Base-by-base conservation (phyloP, 371 early-diverging fungal genomes). In the Mortierella sp. region DNA sequence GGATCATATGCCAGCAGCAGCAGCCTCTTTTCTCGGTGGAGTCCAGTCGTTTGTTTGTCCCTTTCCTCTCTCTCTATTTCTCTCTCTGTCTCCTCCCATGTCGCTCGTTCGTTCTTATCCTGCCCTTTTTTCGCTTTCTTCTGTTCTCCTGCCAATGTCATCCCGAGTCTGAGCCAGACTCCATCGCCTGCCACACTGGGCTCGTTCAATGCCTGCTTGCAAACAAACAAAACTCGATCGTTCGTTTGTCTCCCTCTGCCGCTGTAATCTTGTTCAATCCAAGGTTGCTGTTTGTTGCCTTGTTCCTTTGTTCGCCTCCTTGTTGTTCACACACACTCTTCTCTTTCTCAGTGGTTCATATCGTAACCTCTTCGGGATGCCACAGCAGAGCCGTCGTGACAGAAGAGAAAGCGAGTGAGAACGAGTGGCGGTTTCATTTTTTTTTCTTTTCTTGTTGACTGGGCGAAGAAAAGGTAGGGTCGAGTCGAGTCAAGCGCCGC, bases 351-450 rank as follows among this genome's bases (percentile, higher is more conserved):
- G 2, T 40, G 37, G 37, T 64, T 37, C 64, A 64, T 19, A 9
- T 31, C 24, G 8, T 40, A 9, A 26, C 16, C 6, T 5, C 64
- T 64, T 64, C 64, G 37, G 64, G 24, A 37, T 37, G 64, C 64
- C 64, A 11, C 28, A 64, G 64, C 64, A 37, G 64, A 64, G 64
- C 37, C 64, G 64, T 64, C 34, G 34, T 34, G 19, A 31, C 26
- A 59, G 11, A 10, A 13, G 16, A 0, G 26, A 16, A 31, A 26
- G 0, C n/a, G 3, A n/a, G 26, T 4, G 57, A 26, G 57, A 57
- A 59, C 21, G 3, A 40, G 37, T 64, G 64, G 64, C 64, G 64
- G 64, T 64, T 64, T 64, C 64, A 64, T 64, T 59, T 59, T 57
- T 54, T 54, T 54, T 26, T 5, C n/a, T 57, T 26, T 57, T 57